Percentiles rank a stretch among this genome's conserved stretches.
phyloP scores from a whole-genome alignment of 2,329 filamentous ascomycete species.

The Corynespora cassiicola region DNA sequence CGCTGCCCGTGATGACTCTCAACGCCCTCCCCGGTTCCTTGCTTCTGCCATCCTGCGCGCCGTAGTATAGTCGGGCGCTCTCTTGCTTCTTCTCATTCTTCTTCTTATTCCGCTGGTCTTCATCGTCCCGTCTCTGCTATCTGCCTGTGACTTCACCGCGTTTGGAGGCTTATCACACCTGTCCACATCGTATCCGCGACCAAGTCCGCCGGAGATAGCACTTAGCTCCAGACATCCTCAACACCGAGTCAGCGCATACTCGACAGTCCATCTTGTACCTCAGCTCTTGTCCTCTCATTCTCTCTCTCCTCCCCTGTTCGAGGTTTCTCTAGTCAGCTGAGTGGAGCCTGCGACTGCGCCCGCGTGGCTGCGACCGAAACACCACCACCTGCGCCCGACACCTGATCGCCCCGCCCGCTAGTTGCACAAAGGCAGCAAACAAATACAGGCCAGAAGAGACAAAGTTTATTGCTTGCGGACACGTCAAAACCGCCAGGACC shows the following conservation, averaged over 20 bases:
- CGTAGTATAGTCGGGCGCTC: too few species aligned
- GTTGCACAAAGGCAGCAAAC: not conserved
- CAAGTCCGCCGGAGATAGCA: too few species aligned
- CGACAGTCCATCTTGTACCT: too few species aligned
- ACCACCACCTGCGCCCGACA: constrained; percentile 29
- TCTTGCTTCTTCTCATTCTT: constrained; percentile 2
- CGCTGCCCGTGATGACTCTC: constrained; percentile 22
- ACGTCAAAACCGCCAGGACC: too few species aligned
- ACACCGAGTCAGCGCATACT: too few species aligned
- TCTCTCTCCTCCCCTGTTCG: constrained; percentile 1
- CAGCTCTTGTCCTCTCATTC: constrained; percentile 7
- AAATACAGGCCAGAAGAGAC: not conserved
- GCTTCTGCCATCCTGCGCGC: too few species aligned
- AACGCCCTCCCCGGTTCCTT: constrained; percentile 1
- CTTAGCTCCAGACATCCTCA: too few species aligned
- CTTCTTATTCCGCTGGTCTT: too few species aligned
- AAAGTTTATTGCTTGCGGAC: too few species aligned
- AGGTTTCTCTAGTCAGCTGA: constrained; percentile 18
- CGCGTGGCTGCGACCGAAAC: constrained; percentile 28
- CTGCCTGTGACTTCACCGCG: too few species aligned
- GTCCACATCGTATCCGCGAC: too few species aligned
- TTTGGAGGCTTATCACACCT: too few species aligned
- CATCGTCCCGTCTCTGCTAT: constrained; percentile 5
- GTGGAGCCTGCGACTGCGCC: constrained; percentile 26
- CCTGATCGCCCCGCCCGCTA: constrained; percentile 26